Conservation (phyloP, 495 filamentous ascomycete genomes). For the Lasiosphaeriaceae sp. region DNA sequence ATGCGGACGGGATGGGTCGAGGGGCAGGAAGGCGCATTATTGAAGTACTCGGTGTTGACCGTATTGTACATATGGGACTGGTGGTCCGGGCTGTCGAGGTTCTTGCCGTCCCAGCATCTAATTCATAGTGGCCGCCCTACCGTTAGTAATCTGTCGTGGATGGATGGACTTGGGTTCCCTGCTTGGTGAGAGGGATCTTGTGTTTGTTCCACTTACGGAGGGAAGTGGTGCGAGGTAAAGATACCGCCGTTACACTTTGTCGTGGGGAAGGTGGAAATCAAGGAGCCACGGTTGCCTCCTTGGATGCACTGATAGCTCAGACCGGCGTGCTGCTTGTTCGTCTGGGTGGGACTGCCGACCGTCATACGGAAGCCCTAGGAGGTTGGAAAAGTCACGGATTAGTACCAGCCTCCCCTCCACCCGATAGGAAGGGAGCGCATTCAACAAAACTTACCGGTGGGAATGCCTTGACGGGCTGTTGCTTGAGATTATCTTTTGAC, state of each 20-base stretch:
- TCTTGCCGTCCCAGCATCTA: conserved; percentile 56
- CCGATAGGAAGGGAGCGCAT: too few species aligned
- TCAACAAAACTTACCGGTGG: conserved; percentile 29
- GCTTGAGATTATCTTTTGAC: conserved; percentile 25
- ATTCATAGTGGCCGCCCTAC: background rate
- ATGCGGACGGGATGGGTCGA: conserved; percentile 43
- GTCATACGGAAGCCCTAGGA: conserved; percentile 50
- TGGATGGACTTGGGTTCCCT: background rate
- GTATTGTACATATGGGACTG: conserved; percentile 49
- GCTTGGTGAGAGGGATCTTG: background rate
- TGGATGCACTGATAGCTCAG: conserved; percentile 44
- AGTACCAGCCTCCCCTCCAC: too few species aligned
- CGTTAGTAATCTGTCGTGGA: background rate
- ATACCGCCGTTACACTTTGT: conserved; percentile 43
- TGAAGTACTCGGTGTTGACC: conserved; percentile 30
- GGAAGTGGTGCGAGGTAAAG: conserved; percentile 49
- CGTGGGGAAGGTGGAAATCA: conserved; percentile 42
- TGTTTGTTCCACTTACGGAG: conserved; percentile 22
- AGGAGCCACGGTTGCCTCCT: conserved; percentile 28
- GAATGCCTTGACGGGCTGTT: conserved; percentile 39
- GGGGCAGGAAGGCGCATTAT: conserved; percentile 39
- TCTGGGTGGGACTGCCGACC: conserved; percentile 38
- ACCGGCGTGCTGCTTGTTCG: conserved; percentile 31
- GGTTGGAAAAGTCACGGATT: background rate
- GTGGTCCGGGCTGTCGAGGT: conserved; percentile 53